A percentile compares a stretch with the other conserved stretches of the same genome.
phyloP scores from a whole-genome alignment of 1,139 yeast species.

The Sugiyamaella pinicola region DNA sequence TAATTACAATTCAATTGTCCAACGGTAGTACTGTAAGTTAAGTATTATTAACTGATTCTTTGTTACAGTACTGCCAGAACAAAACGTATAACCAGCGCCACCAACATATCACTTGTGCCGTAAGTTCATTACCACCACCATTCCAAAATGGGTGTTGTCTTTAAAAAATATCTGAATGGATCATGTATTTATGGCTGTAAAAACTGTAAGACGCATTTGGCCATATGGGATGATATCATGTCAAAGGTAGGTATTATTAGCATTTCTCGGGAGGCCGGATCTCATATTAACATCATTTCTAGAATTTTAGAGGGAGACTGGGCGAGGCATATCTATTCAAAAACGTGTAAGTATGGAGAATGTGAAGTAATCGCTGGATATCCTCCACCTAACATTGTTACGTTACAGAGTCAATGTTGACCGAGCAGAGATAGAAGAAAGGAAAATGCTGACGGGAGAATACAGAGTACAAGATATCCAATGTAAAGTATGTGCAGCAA shows the following conservation, averaged over 20 bases:
- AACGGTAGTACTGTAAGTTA: conserved; percentile 15
- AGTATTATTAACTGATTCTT: neutral
- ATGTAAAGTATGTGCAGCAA: conserved; percentile 65
- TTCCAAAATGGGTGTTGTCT: conserved; percentile 41
- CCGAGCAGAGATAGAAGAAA: conserved; percentile 40
- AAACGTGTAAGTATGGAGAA: conserved; percentile 36
- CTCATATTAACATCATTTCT: neutral
- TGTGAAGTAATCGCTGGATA: conserved; percentile 24
- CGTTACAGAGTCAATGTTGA: conserved; percentile 42
- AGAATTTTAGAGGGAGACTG: conserved; percentile 46
- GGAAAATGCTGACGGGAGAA: conserved; percentile 69
- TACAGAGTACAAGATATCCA: conserved; percentile 64
- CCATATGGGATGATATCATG: conserved; percentile 41
- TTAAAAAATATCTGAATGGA: conserved; percentile 40
- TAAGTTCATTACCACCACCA: neutral
- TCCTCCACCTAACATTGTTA: conserved; percentile 18
- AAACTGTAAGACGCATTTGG: conserved; percentile 45
- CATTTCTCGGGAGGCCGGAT: conserved; percentile 21
- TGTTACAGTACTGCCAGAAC: conserved; percentile 16
- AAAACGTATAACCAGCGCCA: neutral
- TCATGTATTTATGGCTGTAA: conserved; percentile 44
- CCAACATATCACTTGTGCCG: neutral
- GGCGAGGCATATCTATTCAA: conserved; percentile 48
- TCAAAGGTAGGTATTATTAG: conserved; percentile 37
- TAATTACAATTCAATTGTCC: too few species aligned